Evolutionary conservation across 352 stramenopile species (phyloP).

Genomic region (Phytophthora syringae): DNA sequence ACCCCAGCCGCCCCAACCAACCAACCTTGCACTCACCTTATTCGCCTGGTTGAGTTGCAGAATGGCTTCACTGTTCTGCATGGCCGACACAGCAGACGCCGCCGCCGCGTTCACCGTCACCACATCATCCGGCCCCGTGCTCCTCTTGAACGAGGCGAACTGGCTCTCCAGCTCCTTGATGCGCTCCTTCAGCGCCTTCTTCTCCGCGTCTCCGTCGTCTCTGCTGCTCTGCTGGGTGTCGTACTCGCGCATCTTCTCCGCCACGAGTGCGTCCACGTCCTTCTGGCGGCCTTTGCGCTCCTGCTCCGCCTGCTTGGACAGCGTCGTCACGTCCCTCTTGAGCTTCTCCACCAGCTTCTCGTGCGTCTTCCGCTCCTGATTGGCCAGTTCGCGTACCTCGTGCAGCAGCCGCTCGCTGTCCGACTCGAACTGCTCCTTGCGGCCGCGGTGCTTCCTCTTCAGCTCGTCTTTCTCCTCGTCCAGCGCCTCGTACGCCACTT

Average conservation of each 20-base stretch:
- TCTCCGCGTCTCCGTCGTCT: slow-evolving; percentile 43
- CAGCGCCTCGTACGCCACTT: slow-evolving; percentile 16
- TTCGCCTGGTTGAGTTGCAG: slow-evolving; percentile 72
- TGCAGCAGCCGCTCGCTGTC: slow-evolving; percentile 71
- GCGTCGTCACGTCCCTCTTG: slow-evolving; percentile 63
- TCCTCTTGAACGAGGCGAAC: slow-evolving; percentile 55
- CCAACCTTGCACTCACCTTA: slow-evolving; percentile 61
- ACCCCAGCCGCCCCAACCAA: no score
- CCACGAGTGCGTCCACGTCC: slow-evolving; percentile 56
- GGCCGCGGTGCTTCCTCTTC: slow-evolving; percentile 56
- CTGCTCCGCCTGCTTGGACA: slow-evolving; percentile 65
- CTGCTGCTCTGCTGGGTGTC: slow-evolving; percentile 42
- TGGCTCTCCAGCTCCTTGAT: slow-evolving; percentile 67
- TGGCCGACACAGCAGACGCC: slow-evolving; percentile 32
- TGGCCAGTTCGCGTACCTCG: slow-evolving; percentile 62
- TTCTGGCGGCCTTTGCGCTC: slow-evolving; percentile 48
- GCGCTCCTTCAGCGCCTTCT: slow-evolving; percentile 40
- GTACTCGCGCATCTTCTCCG: slow-evolving; percentile 50
- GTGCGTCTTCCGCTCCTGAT: slow-evolving; percentile 77
- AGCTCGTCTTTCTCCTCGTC: slow-evolving; percentile 15
- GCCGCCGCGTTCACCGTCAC: slow-evolving; percentile 44
- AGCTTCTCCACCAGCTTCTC: slow-evolving; percentile 75
- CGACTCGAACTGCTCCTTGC: slow-evolving; percentile 65
- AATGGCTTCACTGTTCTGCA: slow-evolving; percentile 50
- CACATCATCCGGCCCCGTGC: slow-evolving; percentile 44